Base-by-base conservation (phyloP, 2,329 filamentous ascomycete genomes). In the Trichoderma aggressivum region DNA sequence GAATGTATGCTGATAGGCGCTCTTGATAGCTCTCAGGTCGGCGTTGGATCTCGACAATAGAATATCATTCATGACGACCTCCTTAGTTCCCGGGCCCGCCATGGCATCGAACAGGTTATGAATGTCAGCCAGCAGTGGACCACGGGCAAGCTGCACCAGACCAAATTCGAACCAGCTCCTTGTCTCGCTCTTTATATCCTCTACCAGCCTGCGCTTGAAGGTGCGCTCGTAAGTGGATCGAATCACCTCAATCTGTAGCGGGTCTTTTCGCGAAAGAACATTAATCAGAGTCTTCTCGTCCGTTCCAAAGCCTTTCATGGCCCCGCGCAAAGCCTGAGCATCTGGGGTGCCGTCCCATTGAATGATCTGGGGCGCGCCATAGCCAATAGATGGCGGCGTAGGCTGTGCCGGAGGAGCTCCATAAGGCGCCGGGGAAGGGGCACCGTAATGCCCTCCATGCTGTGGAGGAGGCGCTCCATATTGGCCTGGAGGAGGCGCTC, bases 271-370 rank as follows among this genome's bases (percentile, higher is more conserved):
- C 3, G 91, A 83, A 10, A 98, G 84, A 3, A 91, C 83, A 2
- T 85, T 83, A 74, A 97, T 94, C 18, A 98, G 83, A 0, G 87
- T 81, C 76, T 90, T 91, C 80, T 98, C 94, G 77, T 98, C 90
- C 0, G 94, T 98, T 39, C 94, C 95, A 73, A 97, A 93, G 0
- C 94, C 94, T 81, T 97, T 97, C 94, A 98, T 97, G 2, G 95
- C 93, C 75, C 87, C 87, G 67, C 93, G 89, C 26, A 97, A 84
- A 5, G 85, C 88, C 71, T 94, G 88, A 0, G 93, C 92, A 75
- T 96, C 90, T 14, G 84, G 82, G 3, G 83, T 86, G 61, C 89
- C 91, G 74, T 97, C 90, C 85, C 86, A 91, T 34, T 88, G 85
- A 56, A 93, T 91, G 59, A 88, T 84, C 76, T 92, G 91, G 14